A percentile compares a stretch with the other conserved stretches of the same genome.
phyloP scores from a whole-genome alignment of 148 eudicot genomes.

The Heliosperma pusillum region DNA sequence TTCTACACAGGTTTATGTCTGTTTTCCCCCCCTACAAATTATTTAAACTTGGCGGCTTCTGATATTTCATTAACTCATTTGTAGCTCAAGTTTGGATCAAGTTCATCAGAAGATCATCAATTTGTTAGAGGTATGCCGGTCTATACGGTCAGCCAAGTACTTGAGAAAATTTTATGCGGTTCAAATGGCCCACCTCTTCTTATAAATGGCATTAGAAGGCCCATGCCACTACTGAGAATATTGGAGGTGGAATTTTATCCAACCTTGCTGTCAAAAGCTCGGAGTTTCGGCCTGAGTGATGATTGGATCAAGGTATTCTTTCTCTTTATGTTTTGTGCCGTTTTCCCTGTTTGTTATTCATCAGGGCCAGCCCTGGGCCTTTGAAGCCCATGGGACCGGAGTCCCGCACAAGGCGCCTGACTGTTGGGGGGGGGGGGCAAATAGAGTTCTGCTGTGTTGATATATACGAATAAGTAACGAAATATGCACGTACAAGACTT shows the following conservation, averaged over 20 bases:
- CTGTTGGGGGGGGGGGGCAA: no score
- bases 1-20: slow-evolving; percentile 77
- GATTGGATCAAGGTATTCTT: slow-evolving; percentile 75
- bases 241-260: slow-evolving; percentile 93
- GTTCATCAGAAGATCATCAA: slow-evolving; percentile 87
- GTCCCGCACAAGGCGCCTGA: no score
- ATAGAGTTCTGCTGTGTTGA: no score
- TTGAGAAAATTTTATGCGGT: slow-evolving; percentile 73
- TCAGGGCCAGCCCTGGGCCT: no score
- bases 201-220: slow-evolving; percentile 76
- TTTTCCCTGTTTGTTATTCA: not conserved
- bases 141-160: slow-evolving; percentile 73
- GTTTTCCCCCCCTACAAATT: not conserved
- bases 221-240: slow-evolving; percentile 85
- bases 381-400: no score
- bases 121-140: slow-evolving; percentile 93
- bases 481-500: no score
- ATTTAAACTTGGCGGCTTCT: slow-evolving; percentile 22
- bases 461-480: no score
- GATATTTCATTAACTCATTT: slow-evolving; percentile 22
- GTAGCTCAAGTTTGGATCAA: slow-evolving; percentile 71
- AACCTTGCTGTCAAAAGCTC: slow-evolving; percentile 90
- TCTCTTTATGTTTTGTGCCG: slow-evolving; percentile 12
- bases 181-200: slow-evolving; percentile 70
- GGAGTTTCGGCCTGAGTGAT: slow-evolving; percentile 84